phyloP scores from a whole-genome alignment of 1,139 yeast genomes.

The Trichomonascaceae sp. region DNA sequence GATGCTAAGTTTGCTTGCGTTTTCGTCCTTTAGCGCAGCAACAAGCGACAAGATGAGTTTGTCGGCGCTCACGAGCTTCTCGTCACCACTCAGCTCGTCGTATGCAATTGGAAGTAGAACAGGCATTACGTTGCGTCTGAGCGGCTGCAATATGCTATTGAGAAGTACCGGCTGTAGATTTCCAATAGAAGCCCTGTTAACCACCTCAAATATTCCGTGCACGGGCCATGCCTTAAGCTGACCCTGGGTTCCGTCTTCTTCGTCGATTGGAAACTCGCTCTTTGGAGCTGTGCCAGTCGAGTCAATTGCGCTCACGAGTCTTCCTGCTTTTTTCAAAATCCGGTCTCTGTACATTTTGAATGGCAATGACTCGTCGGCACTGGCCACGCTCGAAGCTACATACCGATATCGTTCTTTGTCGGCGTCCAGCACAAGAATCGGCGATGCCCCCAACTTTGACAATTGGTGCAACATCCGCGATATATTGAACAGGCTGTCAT shows the following conservation, averaged over 20 bases:
- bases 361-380: no score
- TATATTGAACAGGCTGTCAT: slow-evolving; percentile 30
- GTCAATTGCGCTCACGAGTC: slow-evolving; percentile 2
- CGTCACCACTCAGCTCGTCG: slow-evolving; percentile 29
- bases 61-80: slow-evolving; percentile 27
- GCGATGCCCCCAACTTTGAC: slow-evolving; percentile 37
- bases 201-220: slow-evolving; percentile 25
- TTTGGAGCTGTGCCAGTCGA: slow-evolving; percentile 13
- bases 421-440: slow-evolving; percentile 28
- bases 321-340: slow-evolving; percentile 2
- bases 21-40: slow-evolving; percentile 23
- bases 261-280: slow-evolving; percentile 14
- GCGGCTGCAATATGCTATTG: slow-evolving; percentile 26
- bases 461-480: slow-evolving; percentile 38
- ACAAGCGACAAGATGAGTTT: slow-evolving; percentile 24
- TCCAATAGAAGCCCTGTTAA: slow-evolving; percentile 6
- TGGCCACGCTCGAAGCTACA: not conserved
- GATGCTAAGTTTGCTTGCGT: slow-evolving; percentile 34
- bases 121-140: slow-evolving; percentile 38
- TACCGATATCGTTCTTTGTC: slow-evolving; percentile 20
- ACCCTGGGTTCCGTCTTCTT: slow-evolving; percentile 13
- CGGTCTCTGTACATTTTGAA: slow-evolving; percentile 7
- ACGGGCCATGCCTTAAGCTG: slow-evolving; percentile 19
- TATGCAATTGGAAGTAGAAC: slow-evolving; percentile 48
- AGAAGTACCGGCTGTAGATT: slow-evolving; percentile 20